Evolutionary conservation across 2,329 filamentous ascomycete species (phyloP).

Genomic region (Coniella lustricola): DNA sequence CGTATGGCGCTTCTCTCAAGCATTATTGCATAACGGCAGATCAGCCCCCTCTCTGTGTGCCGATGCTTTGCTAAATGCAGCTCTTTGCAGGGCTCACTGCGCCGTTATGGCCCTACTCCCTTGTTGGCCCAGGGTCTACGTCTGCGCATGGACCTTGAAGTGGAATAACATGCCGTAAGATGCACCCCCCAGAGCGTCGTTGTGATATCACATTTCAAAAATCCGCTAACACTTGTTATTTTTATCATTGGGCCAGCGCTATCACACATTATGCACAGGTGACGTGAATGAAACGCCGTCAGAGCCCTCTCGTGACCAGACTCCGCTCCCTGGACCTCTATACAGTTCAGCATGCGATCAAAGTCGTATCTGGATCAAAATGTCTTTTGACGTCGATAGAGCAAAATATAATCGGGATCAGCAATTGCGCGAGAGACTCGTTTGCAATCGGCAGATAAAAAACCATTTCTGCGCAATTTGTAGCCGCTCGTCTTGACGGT

Average conservation of each 20-base stretch:
- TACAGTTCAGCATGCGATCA: no score
- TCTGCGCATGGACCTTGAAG: no score
- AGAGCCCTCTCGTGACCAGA: no score
- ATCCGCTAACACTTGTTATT: neutral
- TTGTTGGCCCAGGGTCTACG: no score
- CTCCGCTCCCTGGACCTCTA: no score
- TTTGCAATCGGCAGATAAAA: neutral
- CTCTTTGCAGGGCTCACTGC: neutral
- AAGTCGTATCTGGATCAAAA: no score
- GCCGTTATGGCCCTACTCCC: no score
- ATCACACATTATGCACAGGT: no score
- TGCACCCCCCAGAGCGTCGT: neutral
- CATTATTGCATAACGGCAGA: neutral
- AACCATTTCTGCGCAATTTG: neutral
- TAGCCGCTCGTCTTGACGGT: slow-evolving; percentile 8
- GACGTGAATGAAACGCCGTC: no score
- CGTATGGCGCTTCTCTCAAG: neutral
- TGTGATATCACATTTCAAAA: neutral
- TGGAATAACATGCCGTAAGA: no score
- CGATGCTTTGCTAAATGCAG: neutral
- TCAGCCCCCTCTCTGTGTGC: slow-evolving; percentile 1
- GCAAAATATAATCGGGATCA: neutral
- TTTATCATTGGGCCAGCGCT: no score
- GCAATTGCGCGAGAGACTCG: neutral
- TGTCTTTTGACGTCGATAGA: no score